Conservation (phyloP, 2,329 filamentous ascomycete genomes). For the Drechslerella coelobrocha region DNA sequence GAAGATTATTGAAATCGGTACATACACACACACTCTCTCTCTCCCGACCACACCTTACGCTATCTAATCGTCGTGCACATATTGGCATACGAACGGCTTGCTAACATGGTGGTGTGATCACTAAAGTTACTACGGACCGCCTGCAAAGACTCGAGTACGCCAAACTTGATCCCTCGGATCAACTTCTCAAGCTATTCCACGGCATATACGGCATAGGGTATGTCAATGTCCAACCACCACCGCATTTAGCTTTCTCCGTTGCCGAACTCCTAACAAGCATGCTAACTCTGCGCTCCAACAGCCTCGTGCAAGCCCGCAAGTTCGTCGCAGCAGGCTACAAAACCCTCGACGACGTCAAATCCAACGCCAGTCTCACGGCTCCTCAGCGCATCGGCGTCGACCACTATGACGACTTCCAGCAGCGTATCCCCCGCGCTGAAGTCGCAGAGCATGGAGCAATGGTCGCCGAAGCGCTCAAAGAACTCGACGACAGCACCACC, state of each 20-base stretch:
- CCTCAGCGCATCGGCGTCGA: slow-evolving; percentile 79
- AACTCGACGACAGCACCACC: slow-evolving; percentile 70
- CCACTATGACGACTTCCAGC: slow-evolving; percentile 78
- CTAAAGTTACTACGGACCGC: slow-evolving; percentile 69
- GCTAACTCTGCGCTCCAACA: not conserved
- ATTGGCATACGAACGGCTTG: too few species aligned
- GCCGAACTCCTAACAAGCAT: not conserved
- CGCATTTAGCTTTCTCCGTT: not conserved
- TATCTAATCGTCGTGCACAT: not conserved
- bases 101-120: too few species aligned
- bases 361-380: slow-evolving; percentile 68
- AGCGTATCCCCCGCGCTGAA: slow-evolving; percentile 78
- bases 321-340: slow-evolving; percentile 79
- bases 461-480: slow-evolving; percentile 67
- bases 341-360: slow-evolving; percentile 73
- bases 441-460: slow-evolving; percentile 72
- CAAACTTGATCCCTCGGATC: slow-evolving; percentile 70
- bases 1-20: slow-evolving; percentile 84
- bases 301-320: slow-evolving; percentile 68
- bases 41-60: not conserved
- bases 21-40: too few species aligned
- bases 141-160: slow-evolving; percentile 76
- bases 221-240: not conserved
- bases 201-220: slow-evolving; percentile 79
- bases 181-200: slow-evolving; percentile 72